phyloP scores from a whole-genome alignment of 176 grass and related monocot species.

The Paspalum vaginatum region DNA sequence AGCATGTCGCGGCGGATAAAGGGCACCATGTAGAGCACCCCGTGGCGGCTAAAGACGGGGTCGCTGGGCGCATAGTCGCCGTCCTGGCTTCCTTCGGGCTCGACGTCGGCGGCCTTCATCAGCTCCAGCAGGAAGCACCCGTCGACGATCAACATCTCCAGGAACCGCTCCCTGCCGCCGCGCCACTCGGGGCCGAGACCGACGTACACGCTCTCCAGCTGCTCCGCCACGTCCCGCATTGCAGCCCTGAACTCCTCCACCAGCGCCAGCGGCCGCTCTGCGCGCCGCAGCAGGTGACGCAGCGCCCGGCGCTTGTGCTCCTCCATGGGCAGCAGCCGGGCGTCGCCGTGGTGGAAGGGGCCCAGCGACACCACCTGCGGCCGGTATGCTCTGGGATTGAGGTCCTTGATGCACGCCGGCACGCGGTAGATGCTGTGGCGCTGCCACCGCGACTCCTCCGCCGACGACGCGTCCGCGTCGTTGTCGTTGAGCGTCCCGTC shows the following conservation, averaged over 20 bases:
- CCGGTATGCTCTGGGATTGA: slow-evolving; percentile 57
- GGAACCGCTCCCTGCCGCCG: slow-evolving; percentile 45
- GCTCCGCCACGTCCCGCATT: slow-evolving; percentile 34
- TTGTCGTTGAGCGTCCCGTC: slow-evolving; percentile 30
- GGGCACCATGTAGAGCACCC: slow-evolving; percentile 60
- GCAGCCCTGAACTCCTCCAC: slow-evolving; percentile 38
- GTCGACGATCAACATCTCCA: slow-evolving; percentile 68
- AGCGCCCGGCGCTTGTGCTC: slow-evolving; percentile 74
- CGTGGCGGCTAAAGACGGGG: slow-evolving; percentile 70
- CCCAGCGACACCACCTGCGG: slow-evolving; percentile 33
- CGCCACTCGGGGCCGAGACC: slow-evolving; percentile 33
- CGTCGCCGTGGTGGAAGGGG: slow-evolving; percentile 62
- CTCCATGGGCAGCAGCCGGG: slow-evolving; percentile 56
- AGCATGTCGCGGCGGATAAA: slow-evolving; percentile 70
- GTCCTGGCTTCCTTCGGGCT: not conserved
- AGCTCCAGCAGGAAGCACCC: slow-evolving; percentile 79
- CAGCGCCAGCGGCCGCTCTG: slow-evolving; percentile 4
- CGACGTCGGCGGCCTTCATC: slow-evolving; percentile 34
- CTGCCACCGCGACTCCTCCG: slow-evolving; percentile 37
- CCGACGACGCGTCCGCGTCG: slow-evolving; percentile 26
- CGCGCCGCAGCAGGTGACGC: slow-evolving; percentile 62
- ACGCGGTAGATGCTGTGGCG: slow-evolving; percentile 69
- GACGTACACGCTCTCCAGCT: slow-evolving; percentile 46
- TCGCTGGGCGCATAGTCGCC: slow-evolving; percentile 61
- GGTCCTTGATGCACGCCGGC: slow-evolving; percentile 63